Percentiles rank a stretch among this genome's conserved stretches.
These are phyloP conservation scores for Helianthus annuus DNA, from an alignment of 129 eudicot genomes.

Conservation along the genomic window HanXRQr2.0-SUNRISE NC_035438.2:39162425-39162924, in stretches of 20 bases:
- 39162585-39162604: background rate
- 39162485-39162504: background rate
- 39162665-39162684: background rate
- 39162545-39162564: background rate
- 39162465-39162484: background rate
- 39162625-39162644: background rate
- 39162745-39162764: background rate
- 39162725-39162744: background rate
- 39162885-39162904: no score
- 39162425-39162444: constrained; percentile 20
- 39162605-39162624: background rate
- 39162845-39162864: no score
- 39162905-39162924: no score
- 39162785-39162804: background rate
- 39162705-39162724: background rate
- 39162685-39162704: constrained; percentile 5
- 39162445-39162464: constrained; percentile 6
- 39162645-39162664: background rate
- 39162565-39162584: background rate
- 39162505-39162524: background rate
- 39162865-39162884: no score
- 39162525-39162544: constrained; percentile 5
- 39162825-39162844: no score
- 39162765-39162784: background rate
- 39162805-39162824: no score